Base-by-base conservation (phyloP, 805 yeast species). In the Yarrowia sp. region DNA sequence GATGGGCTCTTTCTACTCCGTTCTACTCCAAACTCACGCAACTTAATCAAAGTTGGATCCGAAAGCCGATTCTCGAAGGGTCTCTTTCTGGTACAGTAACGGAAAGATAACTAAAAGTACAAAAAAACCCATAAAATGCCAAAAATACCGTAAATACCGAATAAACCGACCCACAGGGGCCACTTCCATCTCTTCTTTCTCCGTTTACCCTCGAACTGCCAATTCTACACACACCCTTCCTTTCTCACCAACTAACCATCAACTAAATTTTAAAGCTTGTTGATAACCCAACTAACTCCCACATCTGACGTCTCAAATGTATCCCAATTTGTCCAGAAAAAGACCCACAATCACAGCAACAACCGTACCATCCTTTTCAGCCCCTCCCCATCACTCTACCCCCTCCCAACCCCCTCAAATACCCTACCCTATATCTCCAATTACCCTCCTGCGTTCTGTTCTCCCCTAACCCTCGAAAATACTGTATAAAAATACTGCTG, bases 401-500 rank as follows among this genome's bases (percentile, higher is more conserved):
- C n/a, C n/a, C n/a, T n/a, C n/a, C n/a, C n/a, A n/a, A n/a, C n/a
- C n/a, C n/a, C 26, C 6, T 14, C 19, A 30, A 12, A 48, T 24
- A 32, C 7, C 21, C 17, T 21, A 28, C 56, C 40, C 56, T 49
- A 30, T 3, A 21, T 43, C 21, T n/a, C 26, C n/a, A 22, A 33
- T 51, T 51, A 51, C 58, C 58, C 58, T 51, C 58, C 58, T 51
- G 58, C 58, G 41, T 51, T 32, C 14, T 4, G 26, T 7, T 2
- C 2, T 0, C 3, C 61, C 61, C 61, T 54, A 54, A 54, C 61
- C 61, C 61, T 51, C 14, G 3, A 21, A 22, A 5, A 17, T 33
- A 8, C 30, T n/a, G n/a, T 49, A 49, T 49, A 49, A 32, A 49
- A 49, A 14, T 3, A n/a, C 17, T 16, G 32, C 48, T 6, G 30